Evolutionary conservation across 192 early-diverging fungal genomes (phyloP), one percentile per base, ranked within the genome.

Genomic region (Paraglomus brasilianum): DNA sequence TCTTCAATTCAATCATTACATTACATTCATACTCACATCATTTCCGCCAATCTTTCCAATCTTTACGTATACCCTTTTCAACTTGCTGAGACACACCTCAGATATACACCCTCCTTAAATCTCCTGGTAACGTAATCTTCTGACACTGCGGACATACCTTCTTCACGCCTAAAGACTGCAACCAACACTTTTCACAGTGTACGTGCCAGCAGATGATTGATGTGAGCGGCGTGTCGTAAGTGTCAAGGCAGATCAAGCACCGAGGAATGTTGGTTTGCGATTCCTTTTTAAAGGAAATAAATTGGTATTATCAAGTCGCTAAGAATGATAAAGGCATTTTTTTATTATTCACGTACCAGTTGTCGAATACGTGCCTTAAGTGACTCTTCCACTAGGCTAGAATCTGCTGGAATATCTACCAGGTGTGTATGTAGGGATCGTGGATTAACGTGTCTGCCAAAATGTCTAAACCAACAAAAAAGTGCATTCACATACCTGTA

Each of bases 141-240:
- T 91, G 90, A 77, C 92, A 93, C 72, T 94, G 92, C 17, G 94
- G 94, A 68, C 94, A 96, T 5, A 96, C 75, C 52, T 92, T 91
- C 65, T 95, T 95, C n/a, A 86, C 83, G 15, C 87, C 93, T 13
- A 96, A 72, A 1, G 90, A 90, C 47, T 84, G 82, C 69, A 95
- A 80, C 94, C 94, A 96, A 73, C 94, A 96, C 44, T 82, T 72
- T 71, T 94, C 89, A 70, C 94, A 96, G 58, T 92, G 90, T 8
- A 95, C 94, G 80, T 96, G 94, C 93, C 93, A 94, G 78, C 94
- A 96, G 17, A 88, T 80, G 38, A 92, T 86, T 0, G 93, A 94
- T 3, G 81, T 80, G 36, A 92, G 72, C 0, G 94, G 94, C 9
- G 83, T 77, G 5, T 78, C 81, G 74, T 89, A 93, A 0, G 83